Percentiles rank a stretch among this genome's conserved stretches.
Evolutionary conservation across 1,284 basidiomycete species (phyloP).

Genomic region (Chalciporus sp.): DNA sequence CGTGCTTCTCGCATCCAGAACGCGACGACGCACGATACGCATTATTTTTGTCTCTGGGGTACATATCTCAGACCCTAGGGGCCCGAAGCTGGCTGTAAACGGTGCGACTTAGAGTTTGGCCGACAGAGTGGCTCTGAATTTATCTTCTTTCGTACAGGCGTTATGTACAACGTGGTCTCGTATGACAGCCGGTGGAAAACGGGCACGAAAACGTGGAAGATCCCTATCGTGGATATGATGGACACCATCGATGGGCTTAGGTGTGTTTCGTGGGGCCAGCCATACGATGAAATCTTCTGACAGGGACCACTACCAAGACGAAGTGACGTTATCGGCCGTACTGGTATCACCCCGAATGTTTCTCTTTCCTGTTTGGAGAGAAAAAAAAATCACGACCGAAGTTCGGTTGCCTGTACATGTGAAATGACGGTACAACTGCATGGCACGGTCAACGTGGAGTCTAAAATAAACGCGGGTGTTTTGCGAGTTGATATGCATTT

Average conservation of each 20-base stretch:
- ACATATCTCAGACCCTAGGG: background rate
- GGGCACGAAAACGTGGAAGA: background rate
- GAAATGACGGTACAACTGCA: constrained; percentile 15
- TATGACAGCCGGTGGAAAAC: background rate
- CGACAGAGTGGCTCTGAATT: background rate
- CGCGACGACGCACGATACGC: background rate
- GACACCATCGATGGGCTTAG: background rate
- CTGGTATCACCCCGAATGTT: background rate
- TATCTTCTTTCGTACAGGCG: background rate
- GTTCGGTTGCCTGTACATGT: background rate
- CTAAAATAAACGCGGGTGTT: constrained; percentile 2
- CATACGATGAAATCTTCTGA: background rate
- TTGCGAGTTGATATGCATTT: background rate
- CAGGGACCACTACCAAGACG: background rate
- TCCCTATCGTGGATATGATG: background rate
- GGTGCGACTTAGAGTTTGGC: background rate
- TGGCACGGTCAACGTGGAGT: background rate
- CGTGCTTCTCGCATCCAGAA: background rate
- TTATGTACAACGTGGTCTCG: background rate
- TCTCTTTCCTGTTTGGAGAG: background rate
- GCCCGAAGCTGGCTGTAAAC: background rate
- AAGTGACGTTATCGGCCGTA: background rate
- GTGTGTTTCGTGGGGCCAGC: background rate
- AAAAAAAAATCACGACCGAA: background rate
- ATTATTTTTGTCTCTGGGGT: background rate